These are phyloP conservation scores for Fusarium denticulatum DNA, from an alignment of 2,329 filamentous ascomycete genomes.

Conservation along the genomic window DNA sequence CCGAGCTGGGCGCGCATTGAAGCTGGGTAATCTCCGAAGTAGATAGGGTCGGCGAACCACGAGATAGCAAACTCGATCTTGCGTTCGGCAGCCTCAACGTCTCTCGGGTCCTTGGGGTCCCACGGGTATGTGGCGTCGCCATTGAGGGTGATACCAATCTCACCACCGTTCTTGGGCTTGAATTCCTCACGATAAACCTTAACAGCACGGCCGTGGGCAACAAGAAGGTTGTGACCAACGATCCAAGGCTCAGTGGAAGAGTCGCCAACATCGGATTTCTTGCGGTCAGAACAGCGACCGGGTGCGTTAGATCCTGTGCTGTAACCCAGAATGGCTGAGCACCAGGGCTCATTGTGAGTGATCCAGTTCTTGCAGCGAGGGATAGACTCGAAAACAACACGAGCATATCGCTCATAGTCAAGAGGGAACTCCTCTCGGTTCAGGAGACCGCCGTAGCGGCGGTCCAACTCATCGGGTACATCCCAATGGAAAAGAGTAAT, in stretches of 20 bases:
- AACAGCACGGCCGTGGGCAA: constrained; percentile 83
- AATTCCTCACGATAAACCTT: constrained; percentile 86
- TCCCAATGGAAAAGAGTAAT: constrained; percentile 92
- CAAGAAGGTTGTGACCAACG: constrained; percentile 80
- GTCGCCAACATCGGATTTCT: constrained; percentile 76
- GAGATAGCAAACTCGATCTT: constrained; percentile 89
- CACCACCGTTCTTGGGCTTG: constrained; percentile 74
- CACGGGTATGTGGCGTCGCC: constrained; percentile 86
- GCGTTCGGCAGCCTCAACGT: constrained; percentile 79
- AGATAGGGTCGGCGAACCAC: constrained; percentile 91
- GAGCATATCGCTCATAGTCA: constrained; percentile 83
- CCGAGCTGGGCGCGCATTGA: constrained; percentile 87
- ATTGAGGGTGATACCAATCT: constrained; percentile 90
- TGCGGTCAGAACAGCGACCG: constrained; percentile 81
- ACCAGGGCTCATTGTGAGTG: constrained; percentile 92
- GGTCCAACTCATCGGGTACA: constrained; percentile 79
- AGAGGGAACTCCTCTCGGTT: constrained; percentile 84
- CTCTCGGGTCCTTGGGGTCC: constrained; percentile 78
- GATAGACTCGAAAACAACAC: constrained; percentile 77
- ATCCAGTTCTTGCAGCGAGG: constrained; percentile 88
- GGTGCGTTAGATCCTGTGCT: constrained; percentile 82
- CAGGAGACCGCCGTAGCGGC: constrained; percentile 82
- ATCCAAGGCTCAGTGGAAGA: constrained; percentile 82
- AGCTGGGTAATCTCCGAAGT: constrained; percentile 83
- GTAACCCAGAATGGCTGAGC: constrained; percentile 83